These are phyloP conservation scores for Helianthus annuus DNA, from an alignment of 129 eudicot genomes.

Conservation along the genomic window HanXRQr2.0-SUNRISE NC_035433.2:5615701-5616200, in stretches of 20 bases:
- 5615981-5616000: too few species aligned
- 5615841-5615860: slow-evolving; percentile 64
- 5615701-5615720: slow-evolving; percentile 39
- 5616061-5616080: too few species aligned
- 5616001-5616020: too few species aligned
- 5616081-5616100: too few species aligned
- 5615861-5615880: slow-evolving; percentile 42
- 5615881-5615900: neutral
- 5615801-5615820: slow-evolving; percentile 16
- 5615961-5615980: too few species aligned
- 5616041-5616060: too few species aligned
- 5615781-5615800: neutral
- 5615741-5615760: slow-evolving; percentile 56
- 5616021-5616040: too few species aligned
- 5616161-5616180: neutral
- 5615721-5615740: slow-evolving; percentile 61
- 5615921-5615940: neutral
- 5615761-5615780: neutral
- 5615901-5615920: neutral
- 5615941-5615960: too few species aligned
- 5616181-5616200: neutral
- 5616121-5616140: too few species aligned
- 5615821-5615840: slow-evolving; percentile 80
- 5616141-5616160: neutral
- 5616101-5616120: too few species aligned